Conservation (phyloP, 495 filamentous ascomycete species). For the Penicillium nucicola region DNA sequence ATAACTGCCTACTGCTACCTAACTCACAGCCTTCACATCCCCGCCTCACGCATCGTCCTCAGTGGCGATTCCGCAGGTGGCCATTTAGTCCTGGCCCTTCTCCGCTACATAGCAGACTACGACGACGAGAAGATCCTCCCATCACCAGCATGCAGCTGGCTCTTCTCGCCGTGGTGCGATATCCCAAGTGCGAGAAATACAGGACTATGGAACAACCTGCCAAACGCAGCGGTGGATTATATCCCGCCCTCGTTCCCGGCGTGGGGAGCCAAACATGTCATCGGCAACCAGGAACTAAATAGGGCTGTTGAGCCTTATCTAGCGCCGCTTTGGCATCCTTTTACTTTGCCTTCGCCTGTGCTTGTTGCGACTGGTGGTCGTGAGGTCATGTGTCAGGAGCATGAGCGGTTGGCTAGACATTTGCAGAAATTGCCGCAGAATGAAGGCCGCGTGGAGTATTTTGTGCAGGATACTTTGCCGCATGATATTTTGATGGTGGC, state of each 20-base stretch:
- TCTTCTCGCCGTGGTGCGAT: constrained; percentile 42
- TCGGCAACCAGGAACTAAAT: constrained; percentile 14
- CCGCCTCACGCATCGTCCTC: constrained; percentile 30
- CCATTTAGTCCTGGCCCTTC: constrained; percentile 35
- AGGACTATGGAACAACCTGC: constrained; percentile 13
- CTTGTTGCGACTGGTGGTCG: constrained; percentile 34
- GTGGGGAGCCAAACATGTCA: constrained; percentile 33
- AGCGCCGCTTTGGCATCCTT: constrained; percentile 28
- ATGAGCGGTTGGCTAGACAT: constrained; percentile 22
- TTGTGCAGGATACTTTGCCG: constrained; percentile 26
- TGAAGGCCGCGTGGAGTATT: constrained; percentile 21
- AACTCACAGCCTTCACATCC: constrained; percentile 24
- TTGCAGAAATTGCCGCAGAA: constrained; percentile 23
- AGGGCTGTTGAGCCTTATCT: constrained; percentile 27
- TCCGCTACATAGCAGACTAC: constrained; percentile 24
- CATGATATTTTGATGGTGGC: constrained; percentile 41
- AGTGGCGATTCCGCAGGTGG: constrained; percentile 46
- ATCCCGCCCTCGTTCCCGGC: constrained; percentile 24
- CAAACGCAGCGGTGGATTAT: constrained; percentile 37
- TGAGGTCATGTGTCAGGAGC: constrained; percentile 39
- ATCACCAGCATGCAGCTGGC: constrained; percentile 18
- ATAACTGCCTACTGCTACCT: constrained; percentile 40
- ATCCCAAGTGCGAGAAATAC: constrained; percentile 10
- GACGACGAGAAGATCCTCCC: constrained; percentile 10
- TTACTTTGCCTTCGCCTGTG: constrained; percentile 32